Percentiles rank a stretch among this genome's conserved stretches.
Evolutionary conservation across 1,139 yeast genomes (phyloP).

Genomic region (Debaryomyces sp.): DNA sequence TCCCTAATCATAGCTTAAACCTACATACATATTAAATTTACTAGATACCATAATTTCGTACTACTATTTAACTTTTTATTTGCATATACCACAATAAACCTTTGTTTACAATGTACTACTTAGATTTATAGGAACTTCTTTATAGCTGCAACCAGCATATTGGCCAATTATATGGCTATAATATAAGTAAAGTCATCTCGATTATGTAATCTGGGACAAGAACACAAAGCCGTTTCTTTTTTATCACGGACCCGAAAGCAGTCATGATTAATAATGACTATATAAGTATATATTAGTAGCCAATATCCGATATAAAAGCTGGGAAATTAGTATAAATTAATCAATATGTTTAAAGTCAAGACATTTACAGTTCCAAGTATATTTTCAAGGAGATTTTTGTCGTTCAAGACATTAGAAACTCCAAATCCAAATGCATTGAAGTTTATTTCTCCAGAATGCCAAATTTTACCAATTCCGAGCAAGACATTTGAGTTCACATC

Average conservation of each 20-base stretch:
- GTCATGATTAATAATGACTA: background rate
- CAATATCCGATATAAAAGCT: background rate
- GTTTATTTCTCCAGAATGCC: slow-evolving; percentile 54
- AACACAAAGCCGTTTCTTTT: background rate
- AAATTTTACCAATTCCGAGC: slow-evolving; percentile 65
- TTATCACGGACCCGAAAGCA: background rate
- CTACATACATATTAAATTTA: background rate
- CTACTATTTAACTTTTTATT: background rate
- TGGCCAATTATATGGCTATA: slow-evolving; percentile 1
- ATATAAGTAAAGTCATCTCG: background rate
- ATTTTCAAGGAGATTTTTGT: slow-evolving; percentile 24
- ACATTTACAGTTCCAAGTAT: background rate
- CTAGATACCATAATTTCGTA: background rate
- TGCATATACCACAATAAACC: background rate
- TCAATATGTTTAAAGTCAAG: background rate
- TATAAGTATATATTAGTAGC: too few species aligned
- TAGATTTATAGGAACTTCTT: background rate
- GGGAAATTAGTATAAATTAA: background rate
- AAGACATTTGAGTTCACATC: slow-evolving; percentile 67
- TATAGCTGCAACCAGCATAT: background rate
- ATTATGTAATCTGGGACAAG: slow-evolving; percentile 2
- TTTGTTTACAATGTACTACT: background rate
- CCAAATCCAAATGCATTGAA: slow-evolving; percentile 94
- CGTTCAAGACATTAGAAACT: slow-evolving; percentile 57
- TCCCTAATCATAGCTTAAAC: background rate